Evolutionary conservation across 345 rosid genomes (phyloP).

Genomic region (Brassica juncea): DNA sequence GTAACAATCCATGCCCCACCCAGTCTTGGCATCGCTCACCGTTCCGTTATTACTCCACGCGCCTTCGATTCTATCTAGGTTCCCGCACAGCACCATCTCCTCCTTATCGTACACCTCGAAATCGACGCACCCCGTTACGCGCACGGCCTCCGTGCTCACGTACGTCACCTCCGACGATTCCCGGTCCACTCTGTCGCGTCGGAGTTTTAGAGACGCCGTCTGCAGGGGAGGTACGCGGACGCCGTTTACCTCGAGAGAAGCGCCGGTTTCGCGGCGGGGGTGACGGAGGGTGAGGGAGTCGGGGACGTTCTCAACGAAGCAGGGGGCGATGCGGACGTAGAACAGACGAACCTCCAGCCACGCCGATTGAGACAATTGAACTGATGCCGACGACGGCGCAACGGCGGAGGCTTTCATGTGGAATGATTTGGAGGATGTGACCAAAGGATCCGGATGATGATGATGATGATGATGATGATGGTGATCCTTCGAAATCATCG

Average conservation of each 20-base stretch:
- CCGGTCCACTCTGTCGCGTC: slow-evolving; percentile 71
- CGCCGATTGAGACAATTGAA: slow-evolving; percentile 41
- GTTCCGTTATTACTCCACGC: slow-evolving; percentile 51
- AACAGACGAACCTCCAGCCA: slow-evolving; percentile 92
- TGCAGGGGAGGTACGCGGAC: slow-evolving; percentile 61
- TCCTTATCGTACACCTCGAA: slow-evolving; percentile 68
- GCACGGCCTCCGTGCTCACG: slow-evolving; percentile 79
- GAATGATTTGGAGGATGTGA: slow-evolving; percentile 44
- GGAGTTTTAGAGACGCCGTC: slow-evolving; percentile 58
- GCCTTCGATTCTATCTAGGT: slow-evolving; percentile 73
- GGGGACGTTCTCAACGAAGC: slow-evolving; percentile 60
- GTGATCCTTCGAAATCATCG: slow-evolving; percentile 36
- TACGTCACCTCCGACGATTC: slow-evolving; percentile 84
- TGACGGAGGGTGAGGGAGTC: slow-evolving; percentile 69
- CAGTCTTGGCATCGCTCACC: slow-evolving; percentile 53
- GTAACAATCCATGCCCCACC: slow-evolving; percentile 84
- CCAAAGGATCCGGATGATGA: slow-evolving; percentile 26
- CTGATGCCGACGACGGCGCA: slow-evolving; percentile 36
- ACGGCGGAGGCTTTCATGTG: slow-evolving; percentile 35
- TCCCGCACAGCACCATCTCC: slow-evolving; percentile 72
- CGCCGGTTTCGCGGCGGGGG: slow-evolving; percentile 68
- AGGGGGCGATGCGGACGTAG: slow-evolving; percentile 76
- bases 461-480: slow-evolving; percentile 35
- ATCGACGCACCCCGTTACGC: slow-evolving; percentile 73
- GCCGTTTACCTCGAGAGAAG: slow-evolving; percentile 84